Evolutionary conservation across 805 yeast species (phyloP), one percentile per base, ranked within the genome.

Genomic region (Helenozyma baotianmanensis): DNA sequence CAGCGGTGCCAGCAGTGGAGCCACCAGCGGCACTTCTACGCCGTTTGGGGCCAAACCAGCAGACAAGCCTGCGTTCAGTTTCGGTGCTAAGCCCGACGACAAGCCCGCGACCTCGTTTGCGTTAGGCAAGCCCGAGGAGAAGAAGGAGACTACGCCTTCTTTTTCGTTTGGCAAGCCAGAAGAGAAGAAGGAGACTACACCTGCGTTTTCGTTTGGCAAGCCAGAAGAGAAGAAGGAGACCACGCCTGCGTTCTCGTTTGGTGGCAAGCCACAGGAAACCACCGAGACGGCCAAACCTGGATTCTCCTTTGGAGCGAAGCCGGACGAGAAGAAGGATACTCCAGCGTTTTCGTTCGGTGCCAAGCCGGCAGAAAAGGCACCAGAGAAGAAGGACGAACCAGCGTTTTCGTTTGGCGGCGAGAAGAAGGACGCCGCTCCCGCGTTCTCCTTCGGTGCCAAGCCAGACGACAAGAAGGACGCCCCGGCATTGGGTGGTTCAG

Each of bases 241-340:
- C 14, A 25, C 47, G 3, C 34, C 55, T 3, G 35, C 49, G 17
- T 29, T 35, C 14, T 29, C 42, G 2, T 35, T 45, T 21, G 50
- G 47, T 7, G 40, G 46, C 7, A 17, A 17, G 19, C 7, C 19
- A 8, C 7, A 17, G n/a, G 27, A 16, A 10, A 30, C 14, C 12
- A 23, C 21, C 23, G 23, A 32, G 11, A 35, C 32, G 8, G 40
- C 37, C 17, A 34, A 32, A 11, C 31, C 43, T 10, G 40, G 31
- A 2, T 34, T 54, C 17, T 46, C 54, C 25, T 51, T 63, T 14
- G 53, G 61, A 24, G 58, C 45, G 24, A 33, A 45, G 30, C 33
- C 49, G 9, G 47, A 51, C 14, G 59, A 45, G n/a, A 56, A 43
- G 21, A 48, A 36, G 32, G 49, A 33, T 17, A 17, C 19, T 17